A percentile compares a stretch with the other conserved stretches of the same genome.
These are phyloP conservation scores for Pseudogymnoascus sp. DNA, from an alignment of 2,329 filamentous ascomycete genomes.

Conservation along the genomic window DNA sequence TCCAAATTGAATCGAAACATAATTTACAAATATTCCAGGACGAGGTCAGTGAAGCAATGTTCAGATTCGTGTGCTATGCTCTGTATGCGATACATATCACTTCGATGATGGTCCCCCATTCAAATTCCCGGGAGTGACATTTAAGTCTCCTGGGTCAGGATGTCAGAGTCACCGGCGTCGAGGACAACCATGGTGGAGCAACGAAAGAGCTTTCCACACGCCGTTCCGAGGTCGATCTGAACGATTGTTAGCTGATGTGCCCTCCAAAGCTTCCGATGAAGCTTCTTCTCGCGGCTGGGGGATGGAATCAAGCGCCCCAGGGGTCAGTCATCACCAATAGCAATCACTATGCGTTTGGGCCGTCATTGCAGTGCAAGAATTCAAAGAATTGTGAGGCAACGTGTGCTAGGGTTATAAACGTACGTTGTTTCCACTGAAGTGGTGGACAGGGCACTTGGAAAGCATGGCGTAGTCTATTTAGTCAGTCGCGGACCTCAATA, in stretches of 20 bases:
- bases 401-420: constrained; percentile 40
- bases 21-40: neutral
- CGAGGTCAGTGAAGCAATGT: neutral
- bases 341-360: neutral
- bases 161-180: constrained; percentile 97
- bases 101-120: neutral
- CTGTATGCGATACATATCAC: neutral
- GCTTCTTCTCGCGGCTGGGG: too few relatives aligned
- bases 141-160: constrained; percentile 66
- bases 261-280: too few relatives aligned
- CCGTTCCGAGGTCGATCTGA: constrained; percentile 96
- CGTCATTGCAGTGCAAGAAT: neutral
- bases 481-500: neutral
- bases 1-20: neutral
- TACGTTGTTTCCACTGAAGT: constrained; percentile 98
- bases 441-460: constrained; percentile 90
- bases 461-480: constrained; percentile 68
- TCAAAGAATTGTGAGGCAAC: neutral
- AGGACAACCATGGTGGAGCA: constrained; percentile 96
- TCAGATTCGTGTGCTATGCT: neutral
- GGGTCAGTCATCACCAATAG: too few relatives aligned
- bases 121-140: neutral
- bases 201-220: constrained; percentile 97
- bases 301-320: too few relatives aligned
- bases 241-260: constrained; percentile 37